phyloP scores from a whole-genome alignment of 176 grass and related monocot genomes.

The Pontederia paniculata region DNA sequence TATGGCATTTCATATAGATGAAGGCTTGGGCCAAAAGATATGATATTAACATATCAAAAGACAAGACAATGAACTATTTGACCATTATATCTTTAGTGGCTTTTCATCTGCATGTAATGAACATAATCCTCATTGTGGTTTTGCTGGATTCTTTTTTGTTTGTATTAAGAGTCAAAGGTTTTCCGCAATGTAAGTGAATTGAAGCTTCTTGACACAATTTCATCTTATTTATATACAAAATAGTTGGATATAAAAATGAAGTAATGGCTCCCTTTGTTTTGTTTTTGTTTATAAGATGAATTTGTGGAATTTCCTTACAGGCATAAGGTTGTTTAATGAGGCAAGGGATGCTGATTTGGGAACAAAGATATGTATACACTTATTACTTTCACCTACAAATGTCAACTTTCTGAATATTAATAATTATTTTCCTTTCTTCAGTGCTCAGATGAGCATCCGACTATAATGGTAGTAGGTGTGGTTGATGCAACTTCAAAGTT shows the following conservation, averaged over 20 bases:
- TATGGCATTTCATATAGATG: slow-evolving; percentile 37
- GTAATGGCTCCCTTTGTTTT: slow-evolving; percentile 10
- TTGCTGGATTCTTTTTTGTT: slow-evolving; percentile 11
- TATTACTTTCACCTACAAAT: too few species aligned
- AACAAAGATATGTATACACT: slow-evolving; percentile 1
- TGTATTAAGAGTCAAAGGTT: not conserved
- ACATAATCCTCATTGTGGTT: slow-evolving; percentile 8
- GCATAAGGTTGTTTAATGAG: slow-evolving; percentile 88
- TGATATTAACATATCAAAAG: slow-evolving; percentile 64
- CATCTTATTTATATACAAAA: slow-evolving; percentile 10
- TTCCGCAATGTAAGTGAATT: not conserved
- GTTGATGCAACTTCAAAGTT: slow-evolving; percentile 61
- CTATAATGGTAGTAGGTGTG: too few species aligned
- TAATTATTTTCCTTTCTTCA: too few species aligned
- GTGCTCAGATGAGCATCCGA: too few species aligned
- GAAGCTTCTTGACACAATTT: not conserved
- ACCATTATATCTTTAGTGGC: slow-evolving; percentile 78
- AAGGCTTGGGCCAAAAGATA: slow-evolving; percentile 81
- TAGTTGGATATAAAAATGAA: slow-evolving; percentile 89
- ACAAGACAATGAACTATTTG: slow-evolving; percentile 82
- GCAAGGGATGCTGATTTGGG: slow-evolving; percentile 66
- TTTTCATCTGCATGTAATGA: slow-evolving; percentile 84
- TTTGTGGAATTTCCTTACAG: slow-evolving; percentile 17
- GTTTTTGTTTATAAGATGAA: slow-evolving; percentile 18
- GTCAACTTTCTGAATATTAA: too few species aligned